These are phyloP conservation scores for Leavenworthia alabamica DNA, from an alignment of 345 rosid genomes.

Conservation along the genomic window DNA sequence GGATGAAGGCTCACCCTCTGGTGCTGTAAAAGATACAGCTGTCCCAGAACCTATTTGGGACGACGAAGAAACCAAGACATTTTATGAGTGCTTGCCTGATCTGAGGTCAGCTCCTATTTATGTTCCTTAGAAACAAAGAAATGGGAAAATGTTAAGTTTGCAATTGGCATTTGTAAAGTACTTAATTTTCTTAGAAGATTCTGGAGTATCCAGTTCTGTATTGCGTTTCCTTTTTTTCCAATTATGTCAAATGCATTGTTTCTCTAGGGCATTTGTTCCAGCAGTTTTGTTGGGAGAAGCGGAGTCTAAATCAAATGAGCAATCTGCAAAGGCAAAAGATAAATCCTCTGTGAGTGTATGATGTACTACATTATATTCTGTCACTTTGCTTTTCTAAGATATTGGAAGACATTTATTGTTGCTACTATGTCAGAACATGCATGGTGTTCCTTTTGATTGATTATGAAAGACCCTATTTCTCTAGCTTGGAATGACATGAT, in stretches of 20 bases:
- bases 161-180: slow-evolving; percentile 2
- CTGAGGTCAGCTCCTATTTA: slow-evolving; percentile 61
- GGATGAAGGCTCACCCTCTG: slow-evolving; percentile 68
- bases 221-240: neutral
- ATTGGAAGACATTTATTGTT: slow-evolving; percentile 2
- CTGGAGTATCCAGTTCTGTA: slow-evolving; percentile 13
- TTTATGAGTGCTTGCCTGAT: slow-evolving; percentile 93
- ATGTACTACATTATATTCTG: neutral
- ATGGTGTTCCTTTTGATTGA: neutral
- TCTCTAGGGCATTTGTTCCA: slow-evolving; percentile 93
- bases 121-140: slow-evolving; percentile 4
- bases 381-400: slow-evolving; percentile 10
- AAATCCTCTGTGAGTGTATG: slow-evolving; percentile 53
- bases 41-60: slow-evolving; percentile 84
- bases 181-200: neutral
- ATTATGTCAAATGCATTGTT: slow-evolving; percentile 13
- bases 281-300: slow-evolving; percentile 93
- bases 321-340: slow-evolving; percentile 60
- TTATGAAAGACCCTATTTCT: slow-evolving; percentile 4
- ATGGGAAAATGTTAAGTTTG: neutral
- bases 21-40: slow-evolving; percentile 70
- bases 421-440: slow-evolving; percentile 2
- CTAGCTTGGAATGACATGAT: slow-evolving; percentile 4
- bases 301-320: slow-evolving; percentile 72
- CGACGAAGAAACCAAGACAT: slow-evolving; percentile 93